Base-by-base conservation (phyloP, 371 early-diverging fungal species). In the Paraphysoderma sedebokerense region DNA sequence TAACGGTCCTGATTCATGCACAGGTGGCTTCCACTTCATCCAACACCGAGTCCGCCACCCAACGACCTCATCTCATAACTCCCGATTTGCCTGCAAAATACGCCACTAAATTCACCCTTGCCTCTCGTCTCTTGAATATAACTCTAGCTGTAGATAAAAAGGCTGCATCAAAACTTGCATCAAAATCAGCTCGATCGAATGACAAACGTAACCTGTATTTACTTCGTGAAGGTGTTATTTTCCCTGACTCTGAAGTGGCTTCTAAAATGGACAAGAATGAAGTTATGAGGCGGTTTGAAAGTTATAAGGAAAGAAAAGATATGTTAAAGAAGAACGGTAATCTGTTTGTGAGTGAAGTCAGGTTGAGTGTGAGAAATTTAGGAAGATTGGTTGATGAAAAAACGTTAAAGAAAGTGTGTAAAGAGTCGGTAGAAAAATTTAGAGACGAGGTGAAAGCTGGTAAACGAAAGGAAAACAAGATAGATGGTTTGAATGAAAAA, bases 311-410 rank as follows among this genome's bases (percentile, higher is more conserved):
- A 36, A 79, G 93, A 35, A 85, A 84, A 60, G 72, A 77, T 37
- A 61, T 79, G 30, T 61, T 92, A 36, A 69, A 70, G 9, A 70
- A 66, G 49, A 90, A 93, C 57, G 92, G 88, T 26, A 82, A 87
- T 46, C 65, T 92, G 45, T 89, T 68, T 57, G 72, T 95, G 50
- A 84, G 85, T 56, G 81, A 77, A 52, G 87, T 87, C 1, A 77
- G 96, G 53, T 72, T 95, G 24, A 78, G 85, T 8, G 67, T 95
- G 23, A 75, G 93, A 47, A 86, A 85, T 57, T 53, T 95, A 38
- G 84, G 81, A 1, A 52, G 75, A 31, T 65, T 66, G 31, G 67
- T 85, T n/a, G 79, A 73, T 50, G 92, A 91, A 31, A 57, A 58
- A n/a, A n/a, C n/a, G n/a, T n/a, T n/a, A n/a, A n/a, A 72, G 45